These are phyloP conservation scores for Pilaira anomala DNA, from an alignment of 192 early-diverging fungal species.

Conservation along the genomic window DNA sequence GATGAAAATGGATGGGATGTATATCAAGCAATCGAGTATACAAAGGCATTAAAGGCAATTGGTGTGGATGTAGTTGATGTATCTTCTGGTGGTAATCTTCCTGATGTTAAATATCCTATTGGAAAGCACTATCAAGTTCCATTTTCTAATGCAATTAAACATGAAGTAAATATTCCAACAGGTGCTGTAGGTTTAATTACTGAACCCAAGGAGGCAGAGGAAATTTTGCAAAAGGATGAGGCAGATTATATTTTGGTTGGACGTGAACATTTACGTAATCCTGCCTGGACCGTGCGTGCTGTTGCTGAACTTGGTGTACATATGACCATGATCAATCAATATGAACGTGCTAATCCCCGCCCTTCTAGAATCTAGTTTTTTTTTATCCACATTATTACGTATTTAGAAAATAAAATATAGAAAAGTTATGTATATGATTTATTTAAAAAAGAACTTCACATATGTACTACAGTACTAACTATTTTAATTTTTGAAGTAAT, in stretches of 20 bases:
- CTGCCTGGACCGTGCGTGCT: slow-evolving; percentile 64
- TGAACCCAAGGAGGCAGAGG: slow-evolving; percentile 62
- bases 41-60: slow-evolving; percentile 47
- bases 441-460: neutral
- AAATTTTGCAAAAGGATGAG: slow-evolving; percentile 52
- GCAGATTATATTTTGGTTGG: slow-evolving; percentile 78
- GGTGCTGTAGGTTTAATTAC: slow-evolving; percentile 74
- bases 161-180: slow-evolving; percentile 52
- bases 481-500: too few relatives aligned
- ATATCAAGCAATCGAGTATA: slow-evolving; percentile 68
- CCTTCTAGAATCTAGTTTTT: too few relatives aligned
- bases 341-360: slow-evolving; percentile 39
- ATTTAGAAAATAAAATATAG: too few relatives aligned
- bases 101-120: slow-evolving; percentile 16
- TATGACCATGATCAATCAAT: slow-evolving; percentile 63
- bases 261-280: slow-evolving; percentile 66
- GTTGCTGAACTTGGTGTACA: slow-evolving; percentile 65
- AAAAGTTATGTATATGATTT: too few relatives aligned
- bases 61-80: slow-evolving; percentile 89
- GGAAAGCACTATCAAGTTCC: slow-evolving; percentile 65
- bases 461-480: neutral
- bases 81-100: slow-evolving; percentile 69
- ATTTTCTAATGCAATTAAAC: slow-evolving; percentile 61
- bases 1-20: slow-evolving; percentile 65
- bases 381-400: slow-evolving; percentile 2